Conservation (phyloP, 2,329 filamentous ascomycete genomes). For the Alternaria rosae region DNA sequence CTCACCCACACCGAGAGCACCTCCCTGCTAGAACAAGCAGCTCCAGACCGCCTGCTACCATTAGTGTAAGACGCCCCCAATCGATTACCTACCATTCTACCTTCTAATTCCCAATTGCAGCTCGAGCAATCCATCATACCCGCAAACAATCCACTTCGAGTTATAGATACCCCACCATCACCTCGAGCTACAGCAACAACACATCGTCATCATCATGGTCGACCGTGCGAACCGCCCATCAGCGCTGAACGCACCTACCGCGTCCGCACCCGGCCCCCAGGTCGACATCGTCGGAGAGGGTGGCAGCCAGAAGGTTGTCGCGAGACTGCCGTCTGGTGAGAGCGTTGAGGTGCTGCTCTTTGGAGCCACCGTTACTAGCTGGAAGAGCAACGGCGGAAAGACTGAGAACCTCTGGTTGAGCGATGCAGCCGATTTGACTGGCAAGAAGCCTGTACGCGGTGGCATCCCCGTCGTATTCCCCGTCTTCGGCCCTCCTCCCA, state of each 20-base stretch:
- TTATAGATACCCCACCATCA: constrained; percentile 8
- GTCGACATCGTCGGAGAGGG: constrained; percentile 79
- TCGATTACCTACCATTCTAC: neutral
- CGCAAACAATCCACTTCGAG: neutral
- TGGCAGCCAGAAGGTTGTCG: constrained; percentile 75
- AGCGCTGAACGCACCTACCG: constrained; percentile 66
- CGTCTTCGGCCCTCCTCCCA: constrained; percentile 81
- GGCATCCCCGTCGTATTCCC: constrained; percentile 94
- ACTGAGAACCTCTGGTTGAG: constrained; percentile 86
- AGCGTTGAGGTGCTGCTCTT: constrained; percentile 85
- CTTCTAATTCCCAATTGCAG: neutral
- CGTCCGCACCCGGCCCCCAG: constrained; percentile 69
- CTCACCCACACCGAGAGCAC: constrained; percentile 27
- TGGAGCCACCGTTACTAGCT: constrained; percentile 90
- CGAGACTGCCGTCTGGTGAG: constrained; percentile 84
- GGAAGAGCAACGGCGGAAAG: constrained; percentile 80
- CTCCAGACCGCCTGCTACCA: constrained; percentile 12
- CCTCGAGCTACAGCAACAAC: constrained; percentile 11
- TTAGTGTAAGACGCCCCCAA: constrained; percentile 13
- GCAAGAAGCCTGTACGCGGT: constrained; percentile 86
- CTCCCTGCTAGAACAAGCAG: constrained; percentile 16
- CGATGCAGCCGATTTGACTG: constrained; percentile 80
- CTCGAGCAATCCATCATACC: neutral
- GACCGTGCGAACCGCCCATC: constrained; percentile 86
- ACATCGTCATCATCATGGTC: constrained; percentile 63